phyloP scores from a whole-genome alignment of 2,329 filamentous ascomycete species.

The Fusarium metavorans region DNA sequence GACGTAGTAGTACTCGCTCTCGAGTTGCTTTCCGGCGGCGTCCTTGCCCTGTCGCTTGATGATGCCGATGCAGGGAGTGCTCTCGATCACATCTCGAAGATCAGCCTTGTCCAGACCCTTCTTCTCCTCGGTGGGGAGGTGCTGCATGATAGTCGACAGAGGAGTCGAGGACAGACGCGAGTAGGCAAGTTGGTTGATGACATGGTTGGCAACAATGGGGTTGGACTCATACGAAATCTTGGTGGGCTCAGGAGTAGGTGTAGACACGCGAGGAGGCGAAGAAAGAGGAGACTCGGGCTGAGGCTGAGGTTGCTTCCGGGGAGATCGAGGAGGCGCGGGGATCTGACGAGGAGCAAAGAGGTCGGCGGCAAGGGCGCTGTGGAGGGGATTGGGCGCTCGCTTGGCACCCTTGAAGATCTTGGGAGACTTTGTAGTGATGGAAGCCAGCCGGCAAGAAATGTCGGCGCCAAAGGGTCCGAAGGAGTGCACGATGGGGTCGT shows the following conservation, averaged over 20 bases:
- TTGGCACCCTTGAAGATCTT: conserved; percentile 51
- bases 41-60: conserved; percentile 94
- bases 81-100: conserved; percentile 79
- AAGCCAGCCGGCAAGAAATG: conserved; percentile 83
- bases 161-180: conserved; percentile 93
- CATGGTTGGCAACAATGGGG: conserved; percentile 78
- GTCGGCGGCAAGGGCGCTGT: conserved; percentile 39
- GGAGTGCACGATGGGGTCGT: conserved; percentile 91
- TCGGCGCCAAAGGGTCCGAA: conserved; percentile 93
- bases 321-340: conserved; percentile 40
- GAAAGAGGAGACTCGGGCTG: conserved; percentile 44
- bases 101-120: conserved; percentile 70
- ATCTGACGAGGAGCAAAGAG: conserved; percentile 40
- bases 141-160: conserved; percentile 87
- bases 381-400: conserved; percentile 34
- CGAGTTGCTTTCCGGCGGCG: conserved; percentile 90
- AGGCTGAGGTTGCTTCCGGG: conserved; percentile 30
- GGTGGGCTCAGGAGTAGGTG: conserved; percentile 35
- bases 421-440: conserved; percentile 78
- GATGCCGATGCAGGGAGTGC: conserved; percentile 84
- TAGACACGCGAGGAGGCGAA: conserved; percentile 37
- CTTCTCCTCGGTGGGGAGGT: conserved; percentile 78
- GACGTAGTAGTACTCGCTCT: conserved; percentile 98
- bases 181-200: conserved; percentile 95
- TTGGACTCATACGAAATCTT: conserved; percentile 52